A percentile compares a stretch with the other conserved stretches of the same genome.
Evolutionary conservation across 2,329 filamentous ascomycete species (phyloP).

Genomic region (Decorospora gaudefroyi): DNA sequence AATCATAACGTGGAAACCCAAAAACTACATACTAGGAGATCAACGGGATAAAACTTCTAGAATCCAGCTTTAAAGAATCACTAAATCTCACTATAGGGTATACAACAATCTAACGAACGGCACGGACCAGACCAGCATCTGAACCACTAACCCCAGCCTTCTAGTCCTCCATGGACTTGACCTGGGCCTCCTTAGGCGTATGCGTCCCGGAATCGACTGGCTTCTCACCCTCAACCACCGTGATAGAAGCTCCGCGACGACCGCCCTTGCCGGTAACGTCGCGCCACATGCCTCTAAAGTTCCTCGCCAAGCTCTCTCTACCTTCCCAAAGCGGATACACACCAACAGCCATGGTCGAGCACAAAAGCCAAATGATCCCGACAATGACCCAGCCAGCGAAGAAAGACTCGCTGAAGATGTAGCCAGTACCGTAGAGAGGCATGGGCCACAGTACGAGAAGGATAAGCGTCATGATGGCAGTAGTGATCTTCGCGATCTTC

Average conservation of each 20-base stretch:
- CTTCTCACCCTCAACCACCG: constrained; percentile 28
- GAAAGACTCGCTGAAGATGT: constrained; percentile 79
- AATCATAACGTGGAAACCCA: no score
- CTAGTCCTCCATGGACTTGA: constrained; percentile 18
- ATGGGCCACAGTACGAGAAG: constrained; percentile 87
- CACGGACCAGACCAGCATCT: not conserved
- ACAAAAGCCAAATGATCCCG: constrained; percentile 75
- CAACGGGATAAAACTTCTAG: no score
- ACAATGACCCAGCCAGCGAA: constrained; percentile 77
- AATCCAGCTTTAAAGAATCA: not conserved
- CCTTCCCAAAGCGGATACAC: constrained; percentile 80
- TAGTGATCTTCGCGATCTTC: constrained; percentile 61
- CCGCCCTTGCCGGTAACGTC: constrained; percentile 32
- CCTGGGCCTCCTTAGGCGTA: constrained; percentile 28
- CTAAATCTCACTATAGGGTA: not conserved
- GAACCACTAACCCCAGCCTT: no score
- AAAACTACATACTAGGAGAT: no score
- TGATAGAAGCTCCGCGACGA: constrained; percentile 10
- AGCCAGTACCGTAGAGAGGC: constrained; percentile 81
- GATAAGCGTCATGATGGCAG: constrained; percentile 66
- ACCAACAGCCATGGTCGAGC: constrained; percentile 72
- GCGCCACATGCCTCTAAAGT: constrained; percentile 35
- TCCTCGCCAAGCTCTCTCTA: constrained; percentile 28
- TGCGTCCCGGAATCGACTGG: constrained; percentile 17
- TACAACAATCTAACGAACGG: not conserved